Evolutionary conservation across 768 basidiomycete species (phyloP).

Genomic region (Amyloporia xantha): DNA sequence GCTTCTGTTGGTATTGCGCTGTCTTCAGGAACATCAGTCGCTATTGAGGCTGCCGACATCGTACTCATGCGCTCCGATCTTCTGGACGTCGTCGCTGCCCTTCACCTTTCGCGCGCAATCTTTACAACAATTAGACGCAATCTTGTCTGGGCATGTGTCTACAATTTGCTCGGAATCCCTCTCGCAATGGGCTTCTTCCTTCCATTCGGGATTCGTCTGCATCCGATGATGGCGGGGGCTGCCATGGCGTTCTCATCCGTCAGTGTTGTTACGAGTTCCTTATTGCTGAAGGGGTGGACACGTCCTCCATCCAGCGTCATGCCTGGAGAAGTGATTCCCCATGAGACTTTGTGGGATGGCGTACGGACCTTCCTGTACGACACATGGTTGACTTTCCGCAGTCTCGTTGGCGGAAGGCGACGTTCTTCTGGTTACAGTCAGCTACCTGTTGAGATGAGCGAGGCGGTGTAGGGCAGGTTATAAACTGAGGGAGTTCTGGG

Average conservation of each 20-base stretch:
- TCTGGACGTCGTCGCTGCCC: constrained; percentile 93
- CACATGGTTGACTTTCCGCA: constrained; percentile 37
- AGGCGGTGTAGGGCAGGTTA: constrained; percentile 19
- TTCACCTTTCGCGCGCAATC: constrained; percentile 84
- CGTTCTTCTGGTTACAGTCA: constrained; percentile 55
- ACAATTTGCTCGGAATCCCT: constrained; percentile 90
- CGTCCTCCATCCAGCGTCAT: constrained; percentile 65
- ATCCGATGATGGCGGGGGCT: constrained; percentile 97
- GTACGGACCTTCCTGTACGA: constrained; percentile 36
- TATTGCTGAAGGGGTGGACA: constrained; percentile 82
- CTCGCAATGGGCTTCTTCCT: constrained; percentile 97
- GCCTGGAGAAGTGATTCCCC: constrained; percentile 43
- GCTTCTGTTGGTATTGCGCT: constrained; percentile 96
- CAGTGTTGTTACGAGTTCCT: constrained; percentile 86
- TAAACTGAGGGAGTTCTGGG: too few relatives aligned
- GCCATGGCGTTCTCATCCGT: constrained; percentile 99
- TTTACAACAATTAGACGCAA: constrained; percentile 89
- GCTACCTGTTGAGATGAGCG: constrained; percentile 54
- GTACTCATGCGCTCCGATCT: constrained; percentile 97
- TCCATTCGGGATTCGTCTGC: constrained; percentile 87
- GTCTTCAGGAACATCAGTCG: constrained; percentile 93
- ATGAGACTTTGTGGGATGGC: constrained; percentile 34
- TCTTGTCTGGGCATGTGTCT: constrained; percentile 93
- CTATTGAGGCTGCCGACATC: constrained; percentile 96
- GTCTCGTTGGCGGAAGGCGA: constrained; percentile 34